Percentiles rank a stretch among this genome's conserved stretches.
These are phyloP conservation scores for Eimeria tenella DNA, from an alignment of 169 alveolate genomes.

Conservation along the genomic window DNA sequence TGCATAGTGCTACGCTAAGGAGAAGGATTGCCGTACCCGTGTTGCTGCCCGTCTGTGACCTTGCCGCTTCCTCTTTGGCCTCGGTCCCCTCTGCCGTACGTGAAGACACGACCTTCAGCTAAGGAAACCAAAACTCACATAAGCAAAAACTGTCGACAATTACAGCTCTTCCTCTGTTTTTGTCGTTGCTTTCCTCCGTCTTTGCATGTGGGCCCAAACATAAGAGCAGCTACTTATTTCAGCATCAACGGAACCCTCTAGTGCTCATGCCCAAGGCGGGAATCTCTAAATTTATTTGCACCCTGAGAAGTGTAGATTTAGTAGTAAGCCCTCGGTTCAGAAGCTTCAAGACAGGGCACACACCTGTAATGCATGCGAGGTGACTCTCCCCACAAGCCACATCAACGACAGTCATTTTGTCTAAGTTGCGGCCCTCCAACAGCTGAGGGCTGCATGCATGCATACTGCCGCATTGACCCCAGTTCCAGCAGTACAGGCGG, in stretches of 20 bases:
- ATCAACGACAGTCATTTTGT: constrained; percentile 14
- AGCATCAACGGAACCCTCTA: too few relatives aligned
- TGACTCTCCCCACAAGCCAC: constrained; percentile 47
- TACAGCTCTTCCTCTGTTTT: too few relatives aligned
- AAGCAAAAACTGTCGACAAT: too few relatives aligned
- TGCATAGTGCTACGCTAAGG: too few relatives aligned
- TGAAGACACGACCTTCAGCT: constrained; percentile 49
- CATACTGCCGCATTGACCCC: constrained; percentile 33
- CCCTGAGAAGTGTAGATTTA: too few relatives aligned
- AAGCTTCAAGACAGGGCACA: neutral
- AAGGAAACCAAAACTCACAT: neutral
- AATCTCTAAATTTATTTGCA: too few relatives aligned
- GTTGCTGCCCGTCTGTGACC: neutral
- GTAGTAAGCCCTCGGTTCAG: too few relatives aligned
- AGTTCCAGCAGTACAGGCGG: constrained; percentile 67
- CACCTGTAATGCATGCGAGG: constrained; percentile 52
- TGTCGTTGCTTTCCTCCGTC: too few relatives aligned
- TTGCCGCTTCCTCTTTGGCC: constrained; percentile 62
- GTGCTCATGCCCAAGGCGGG: too few relatives aligned
- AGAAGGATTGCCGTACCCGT: neutral
- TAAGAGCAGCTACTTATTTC: too few relatives aligned
- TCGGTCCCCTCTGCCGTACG: constrained; percentile 46
- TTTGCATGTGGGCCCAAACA: too few relatives aligned
- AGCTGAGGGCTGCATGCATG: constrained; percentile 68
- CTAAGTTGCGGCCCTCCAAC: constrained; percentile 36